A percentile compares a stretch with the other conserved stretches of the same genome.
Conservation (phyloP, 306 rosid species). For the Vigna unguiculata region DNA sequence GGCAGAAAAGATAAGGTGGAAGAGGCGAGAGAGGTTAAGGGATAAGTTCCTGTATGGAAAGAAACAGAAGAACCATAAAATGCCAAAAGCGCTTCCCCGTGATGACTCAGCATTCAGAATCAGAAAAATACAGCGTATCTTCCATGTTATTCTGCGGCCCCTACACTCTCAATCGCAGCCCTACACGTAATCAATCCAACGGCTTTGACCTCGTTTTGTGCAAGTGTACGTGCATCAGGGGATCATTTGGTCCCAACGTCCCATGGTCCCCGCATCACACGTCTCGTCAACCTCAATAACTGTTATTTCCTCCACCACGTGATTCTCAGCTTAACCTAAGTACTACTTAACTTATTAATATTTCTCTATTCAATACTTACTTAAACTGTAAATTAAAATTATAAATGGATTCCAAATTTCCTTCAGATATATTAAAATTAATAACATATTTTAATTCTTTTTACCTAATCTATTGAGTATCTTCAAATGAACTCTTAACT, state of each 20-base stretch:
- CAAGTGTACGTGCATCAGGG: constrained; percentile 43
- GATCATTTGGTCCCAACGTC: constrained; percentile 51
- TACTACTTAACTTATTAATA: too few relatives aligned
- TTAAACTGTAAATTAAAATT: too few relatives aligned
- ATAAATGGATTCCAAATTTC: too few relatives aligned
- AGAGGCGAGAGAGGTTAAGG: not conserved
- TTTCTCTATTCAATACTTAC: too few relatives aligned
- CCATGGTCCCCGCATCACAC: constrained; percentile 50
- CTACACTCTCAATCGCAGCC: constrained; percentile 42
- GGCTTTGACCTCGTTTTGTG: constrained; percentile 48
- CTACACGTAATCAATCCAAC: constrained; percentile 54
- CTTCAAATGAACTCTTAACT: too few relatives aligned
- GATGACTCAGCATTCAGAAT: constrained; percentile 34
- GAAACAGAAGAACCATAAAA: constrained; percentile 37
- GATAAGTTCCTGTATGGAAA: not conserved
- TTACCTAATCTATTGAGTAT: too few relatives aligned
- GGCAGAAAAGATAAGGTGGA: constrained; percentile 22
- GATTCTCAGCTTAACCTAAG: too few relatives aligned
- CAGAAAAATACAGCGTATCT: constrained; percentile 54
- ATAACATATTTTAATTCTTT: too few relatives aligned
- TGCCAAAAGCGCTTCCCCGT: constrained; percentile 42
- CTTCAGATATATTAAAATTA: too few relatives aligned
- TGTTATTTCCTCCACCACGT: constrained; percentile 38
- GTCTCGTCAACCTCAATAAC: constrained; percentile 50
- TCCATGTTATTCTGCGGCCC: constrained; percentile 42